Conservation (phyloP, 352 stramenopile species). For the Phytophthora podocarpi region DNA sequence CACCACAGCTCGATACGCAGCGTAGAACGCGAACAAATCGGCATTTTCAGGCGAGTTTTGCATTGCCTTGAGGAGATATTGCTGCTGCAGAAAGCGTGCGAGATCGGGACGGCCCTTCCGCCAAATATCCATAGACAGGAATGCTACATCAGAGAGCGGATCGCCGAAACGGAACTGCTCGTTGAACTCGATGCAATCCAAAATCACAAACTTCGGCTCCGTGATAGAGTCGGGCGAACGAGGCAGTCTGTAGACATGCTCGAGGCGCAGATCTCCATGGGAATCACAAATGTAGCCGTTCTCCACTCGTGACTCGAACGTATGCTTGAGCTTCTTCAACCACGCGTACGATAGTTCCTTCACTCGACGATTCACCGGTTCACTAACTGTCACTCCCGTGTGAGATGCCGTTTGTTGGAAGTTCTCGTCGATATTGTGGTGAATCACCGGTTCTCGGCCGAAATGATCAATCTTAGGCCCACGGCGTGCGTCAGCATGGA, state of each 20-base stretch:
- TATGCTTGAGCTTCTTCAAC: constrained; percentile 45
- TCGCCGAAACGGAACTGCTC: constrained; percentile 79
- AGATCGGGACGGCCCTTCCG: constrained; percentile 61
- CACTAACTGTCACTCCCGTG: constrained; percentile 50
- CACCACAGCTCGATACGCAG: constrained; percentile 70
- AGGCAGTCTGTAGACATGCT: constrained; percentile 65
- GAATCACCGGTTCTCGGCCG: constrained; percentile 53
- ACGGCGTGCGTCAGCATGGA: constrained; percentile 60
- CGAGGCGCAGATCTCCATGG: constrained; percentile 69
- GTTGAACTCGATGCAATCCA: constrained; percentile 86
- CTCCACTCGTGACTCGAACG: constrained; percentile 51
- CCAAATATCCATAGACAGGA: constrained; percentile 76
- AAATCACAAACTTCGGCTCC: constrained; percentile 41
- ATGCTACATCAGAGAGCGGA: constrained; percentile 66
- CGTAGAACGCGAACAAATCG: constrained; percentile 62
- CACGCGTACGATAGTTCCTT: constrained; percentile 56
- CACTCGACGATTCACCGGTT: constrained; percentile 54
- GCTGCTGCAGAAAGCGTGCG: constrained; percentile 47
- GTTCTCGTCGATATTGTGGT: constrained; percentile 75
- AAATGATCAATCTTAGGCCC: constrained; percentile 65
- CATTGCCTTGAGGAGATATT: constrained; percentile 57
- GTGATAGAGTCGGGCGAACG: neutral
- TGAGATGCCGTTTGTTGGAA: constrained; percentile 64
- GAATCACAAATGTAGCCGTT: constrained; percentile 70
- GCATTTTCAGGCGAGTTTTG: constrained; percentile 58